A percentile compares a stretch with the other conserved stretches of the same genome.
Conservation (phyloP, 2,329 filamentous ascomycete genomes). For the Cercospora zeae-maydis region DNA sequence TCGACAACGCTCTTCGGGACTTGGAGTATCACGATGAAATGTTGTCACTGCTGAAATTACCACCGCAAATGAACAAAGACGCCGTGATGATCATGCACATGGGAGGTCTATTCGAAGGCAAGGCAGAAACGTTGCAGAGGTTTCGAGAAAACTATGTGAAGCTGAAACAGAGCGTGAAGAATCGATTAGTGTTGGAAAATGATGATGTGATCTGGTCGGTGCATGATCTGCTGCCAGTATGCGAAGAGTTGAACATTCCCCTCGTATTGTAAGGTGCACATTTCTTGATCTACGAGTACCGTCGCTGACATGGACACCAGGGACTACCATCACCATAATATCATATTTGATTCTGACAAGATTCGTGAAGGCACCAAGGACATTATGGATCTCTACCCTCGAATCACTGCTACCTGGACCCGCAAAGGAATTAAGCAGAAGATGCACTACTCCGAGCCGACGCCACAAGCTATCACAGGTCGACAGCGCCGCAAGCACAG, state of each 20-base stretch:
- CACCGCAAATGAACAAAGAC: conserved; percentile 73
- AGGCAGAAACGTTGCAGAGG: conserved; percentile 69
- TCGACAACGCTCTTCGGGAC: conserved; percentile 73
- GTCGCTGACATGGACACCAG: background rate
- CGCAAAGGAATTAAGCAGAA: conserved; percentile 84
- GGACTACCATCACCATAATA: conserved; percentile 95
- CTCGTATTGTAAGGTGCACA: conserved; percentile 61
- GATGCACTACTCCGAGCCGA: conserved; percentile 93
- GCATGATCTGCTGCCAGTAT: conserved; percentile 83
- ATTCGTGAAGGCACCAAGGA: conserved; percentile 81
- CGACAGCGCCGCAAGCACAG: conserved; percentile 81
- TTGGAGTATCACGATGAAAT: conserved; percentile 85
- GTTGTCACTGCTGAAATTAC: conserved; percentile 70
- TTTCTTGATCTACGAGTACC: background rate
- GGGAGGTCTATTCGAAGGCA: conserved; percentile 87
- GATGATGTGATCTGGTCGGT: conserved; percentile 93
- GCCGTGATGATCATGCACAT: conserved; percentile 94
- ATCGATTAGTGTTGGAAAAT: conserved; percentile 83
- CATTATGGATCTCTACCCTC: conserved; percentile 69
- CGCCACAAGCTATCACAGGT: conserved; percentile 69
- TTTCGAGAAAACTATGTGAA: conserved; percentile 71
- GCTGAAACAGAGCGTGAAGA: conserved; percentile 68
- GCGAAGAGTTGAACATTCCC: conserved; percentile 91
- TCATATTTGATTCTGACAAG: conserved; percentile 70
- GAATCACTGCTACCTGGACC: conserved; percentile 79